These are phyloP conservation scores for Citrus cavaleriei DNA, from an alignment of 345 rosid species.

Conservation along the genomic window DNA sequence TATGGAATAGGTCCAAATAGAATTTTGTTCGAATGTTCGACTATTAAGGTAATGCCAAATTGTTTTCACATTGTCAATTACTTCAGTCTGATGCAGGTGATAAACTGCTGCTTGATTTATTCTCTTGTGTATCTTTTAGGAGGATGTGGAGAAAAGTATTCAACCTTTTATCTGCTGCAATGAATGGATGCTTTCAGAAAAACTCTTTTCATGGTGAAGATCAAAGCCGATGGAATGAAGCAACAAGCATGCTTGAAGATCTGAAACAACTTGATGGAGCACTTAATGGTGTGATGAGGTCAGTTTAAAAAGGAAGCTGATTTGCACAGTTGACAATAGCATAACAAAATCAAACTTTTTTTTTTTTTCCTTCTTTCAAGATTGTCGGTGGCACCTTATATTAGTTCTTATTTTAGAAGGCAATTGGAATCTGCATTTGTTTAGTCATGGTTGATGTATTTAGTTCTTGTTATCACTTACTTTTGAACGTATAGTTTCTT, in stretches of 20 bases:
- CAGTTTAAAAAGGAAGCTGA: background rate
- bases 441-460: no score
- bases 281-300: background rate
- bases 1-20: background rate
- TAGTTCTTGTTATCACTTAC: no score
- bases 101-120: background rate
- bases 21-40: background rate
- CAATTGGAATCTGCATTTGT: constrained; percentile 6
- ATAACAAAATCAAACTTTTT: background rate
- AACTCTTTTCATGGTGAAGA: background rate
- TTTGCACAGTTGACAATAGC: background rate
- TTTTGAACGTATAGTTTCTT: background rate
- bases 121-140: constrained; percentile 7
- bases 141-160: background rate
- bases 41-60: constrained; percentile 12
- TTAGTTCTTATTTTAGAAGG: no score
- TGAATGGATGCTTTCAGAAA: background rate
- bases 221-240: background rate
- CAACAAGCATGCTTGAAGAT: constrained; percentile 2
- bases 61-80: background rate
- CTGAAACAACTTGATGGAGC: background rate
- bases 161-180: constrained; percentile 11
- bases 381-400: background rate
- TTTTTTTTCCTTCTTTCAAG: no score
- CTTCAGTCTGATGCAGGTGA: background rate